Conservation (phyloP, 192 early-diverging fungal genomes). For the Diversispora epigaea region DNA sequence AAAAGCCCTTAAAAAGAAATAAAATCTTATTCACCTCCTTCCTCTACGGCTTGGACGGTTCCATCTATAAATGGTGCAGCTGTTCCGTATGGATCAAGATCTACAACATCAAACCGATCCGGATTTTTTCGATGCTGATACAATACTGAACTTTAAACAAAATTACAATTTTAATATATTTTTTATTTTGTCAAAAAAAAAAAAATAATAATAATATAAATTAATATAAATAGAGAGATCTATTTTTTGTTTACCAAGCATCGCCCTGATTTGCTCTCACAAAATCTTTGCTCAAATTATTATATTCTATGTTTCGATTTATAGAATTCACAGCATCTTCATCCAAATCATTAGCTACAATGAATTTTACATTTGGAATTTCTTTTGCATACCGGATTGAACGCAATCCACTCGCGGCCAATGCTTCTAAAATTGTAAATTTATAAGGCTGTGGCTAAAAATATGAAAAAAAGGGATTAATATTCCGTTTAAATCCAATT, state of each 20-base stretch:
- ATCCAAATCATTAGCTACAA: conserved; percentile 91
- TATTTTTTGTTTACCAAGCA: conserved; percentile 60
- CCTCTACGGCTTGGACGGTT: conserved; percentile 84
- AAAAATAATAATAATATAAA: not conserved
- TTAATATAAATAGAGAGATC: not conserved
- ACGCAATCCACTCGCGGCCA: conserved; percentile 91
- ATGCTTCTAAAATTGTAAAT: conserved; percentile 85
- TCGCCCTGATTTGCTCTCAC: conserved; percentile 83
- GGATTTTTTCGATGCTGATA: conserved; percentile 59
- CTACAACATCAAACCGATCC: conserved; percentile 80
- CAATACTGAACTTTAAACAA: conserved; percentile 56
- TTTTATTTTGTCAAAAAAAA: not conserved
- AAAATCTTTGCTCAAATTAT: conserved; percentile 70
- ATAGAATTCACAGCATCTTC: conserved; percentile 89
- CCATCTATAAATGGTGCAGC: conserved; percentile 95
- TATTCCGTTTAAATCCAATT: no score
- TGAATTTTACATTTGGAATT: conserved; percentile 71
- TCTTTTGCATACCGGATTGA: conserved; percentile 97
- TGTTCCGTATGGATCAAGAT: conserved; percentile 96
- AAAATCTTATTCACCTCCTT: conserved; percentile 60
- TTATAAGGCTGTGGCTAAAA: conserved; percentile 14
- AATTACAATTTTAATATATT: not conserved
- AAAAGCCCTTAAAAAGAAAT: not conserved
- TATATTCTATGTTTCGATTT: conserved; percentile 78
- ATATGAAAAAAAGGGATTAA: no score